Percentiles rank a stretch among this genome's conserved stretches.
phyloP scores from a whole-genome alignment of 2,329 filamentous ascomycete species.

The Alternaria viburni region DNA sequence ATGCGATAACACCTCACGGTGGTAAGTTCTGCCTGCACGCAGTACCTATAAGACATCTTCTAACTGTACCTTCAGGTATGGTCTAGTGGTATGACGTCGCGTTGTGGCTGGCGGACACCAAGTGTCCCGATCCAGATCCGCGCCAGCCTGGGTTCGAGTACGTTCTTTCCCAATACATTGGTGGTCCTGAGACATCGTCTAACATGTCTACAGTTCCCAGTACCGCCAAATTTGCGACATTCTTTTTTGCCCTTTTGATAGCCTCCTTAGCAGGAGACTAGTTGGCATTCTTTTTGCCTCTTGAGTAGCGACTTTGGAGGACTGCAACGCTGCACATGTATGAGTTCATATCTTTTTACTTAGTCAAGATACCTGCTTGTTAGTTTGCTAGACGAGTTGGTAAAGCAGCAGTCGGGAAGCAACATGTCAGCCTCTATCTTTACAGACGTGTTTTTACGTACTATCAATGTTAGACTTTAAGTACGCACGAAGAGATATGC shows the following conservation, averaged over 20 bases:
- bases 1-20: not conserved
- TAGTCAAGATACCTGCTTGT: no score
- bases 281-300: not conserved
- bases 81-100: conserved; percentile 43
- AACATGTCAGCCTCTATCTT: no score
- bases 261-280: not conserved
- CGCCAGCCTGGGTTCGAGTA: conserved; percentile 41
- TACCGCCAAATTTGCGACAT: conserved; percentile 30
- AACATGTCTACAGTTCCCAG: conserved; percentile 35
- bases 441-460: no score
- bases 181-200: conserved; percentile 22
- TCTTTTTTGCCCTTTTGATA: conserved; percentile 16
- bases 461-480: no score
- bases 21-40: not conserved
- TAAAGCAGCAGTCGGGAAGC: no score
- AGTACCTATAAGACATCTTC: not conserved
- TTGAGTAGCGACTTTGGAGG: no score
- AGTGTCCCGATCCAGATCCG: conserved; percentile 30
- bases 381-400: no score
- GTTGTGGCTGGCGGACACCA: conserved; percentile 35
- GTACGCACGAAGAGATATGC: not conserved
- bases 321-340: not conserved
- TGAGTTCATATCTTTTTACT: no score
- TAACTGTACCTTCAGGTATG: conserved; percentile 17
- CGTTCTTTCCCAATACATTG: conserved; percentile 12